Percentiles rank a stretch among this genome's conserved stretches.
Evolutionary conservation across 1,284 basidiomycete genomes (phyloP).

Genomic region (Termitomyces sp.): DNA sequence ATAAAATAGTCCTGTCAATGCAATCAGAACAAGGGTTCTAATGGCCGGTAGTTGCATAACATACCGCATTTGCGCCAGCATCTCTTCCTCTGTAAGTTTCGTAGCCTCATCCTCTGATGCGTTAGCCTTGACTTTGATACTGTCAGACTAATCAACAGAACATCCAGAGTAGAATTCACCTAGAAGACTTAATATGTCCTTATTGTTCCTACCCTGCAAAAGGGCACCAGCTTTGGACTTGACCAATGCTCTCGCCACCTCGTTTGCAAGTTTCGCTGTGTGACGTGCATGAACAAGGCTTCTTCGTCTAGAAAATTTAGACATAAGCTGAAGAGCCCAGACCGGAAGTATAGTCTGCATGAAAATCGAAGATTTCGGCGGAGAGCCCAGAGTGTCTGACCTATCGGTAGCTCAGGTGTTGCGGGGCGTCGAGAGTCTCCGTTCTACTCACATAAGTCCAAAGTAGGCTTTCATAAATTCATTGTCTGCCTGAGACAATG

Average conservation of each 20-base stretch:
- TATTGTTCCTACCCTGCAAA: constrained; percentile 35
- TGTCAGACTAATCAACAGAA: background rate
- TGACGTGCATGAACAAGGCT: constrained; percentile 37
- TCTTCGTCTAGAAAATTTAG: constrained; percentile 32
- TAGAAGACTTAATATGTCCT: constrained; percentile 37
- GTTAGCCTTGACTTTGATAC: constrained; percentile 38
- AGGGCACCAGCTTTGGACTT: constrained; percentile 36
- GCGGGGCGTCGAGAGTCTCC: background rate
- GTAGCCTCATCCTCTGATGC: constrained; percentile 33
- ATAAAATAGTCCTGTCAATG: constrained; percentile 31
- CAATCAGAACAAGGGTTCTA: background rate
- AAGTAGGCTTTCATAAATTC: constrained; percentile 41
- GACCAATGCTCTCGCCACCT: constrained; percentile 33
- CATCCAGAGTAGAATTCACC: constrained; percentile 22
- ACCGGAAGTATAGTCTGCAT: constrained; percentile 37
- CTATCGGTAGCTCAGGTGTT: constrained; percentile 17
- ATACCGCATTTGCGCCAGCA: constrained; percentile 38
- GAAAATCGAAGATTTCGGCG: constrained; percentile 34
- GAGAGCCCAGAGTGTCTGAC: constrained; percentile 36
- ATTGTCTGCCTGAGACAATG: constrained; percentile 35
- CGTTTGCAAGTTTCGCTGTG: constrained; percentile 35
- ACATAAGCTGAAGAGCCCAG: constrained; percentile 35
- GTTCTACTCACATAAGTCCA: constrained; percentile 33
- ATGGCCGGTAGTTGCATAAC: constrained; percentile 8
- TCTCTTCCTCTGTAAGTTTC: constrained; percentile 36